Conservation (phyloP, 495 filamentous ascomycete genomes). For the Amphirosellinia nigrospora region DNA sequence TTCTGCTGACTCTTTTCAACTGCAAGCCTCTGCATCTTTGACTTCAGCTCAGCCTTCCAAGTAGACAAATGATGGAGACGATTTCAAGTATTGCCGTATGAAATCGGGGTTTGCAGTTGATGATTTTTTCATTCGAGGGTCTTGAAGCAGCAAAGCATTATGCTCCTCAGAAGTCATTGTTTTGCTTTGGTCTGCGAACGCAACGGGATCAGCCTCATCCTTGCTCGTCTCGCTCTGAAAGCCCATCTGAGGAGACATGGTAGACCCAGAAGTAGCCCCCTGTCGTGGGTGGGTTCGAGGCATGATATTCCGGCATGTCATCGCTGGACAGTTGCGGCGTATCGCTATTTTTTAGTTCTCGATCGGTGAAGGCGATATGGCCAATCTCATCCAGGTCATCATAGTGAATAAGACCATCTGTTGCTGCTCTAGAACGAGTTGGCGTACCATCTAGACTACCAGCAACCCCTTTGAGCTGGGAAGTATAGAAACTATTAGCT, state of each 20-base stretch:
- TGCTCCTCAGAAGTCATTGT: slow-evolving; percentile 85
- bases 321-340: not conserved
- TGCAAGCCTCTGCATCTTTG: slow-evolving; percentile 78
- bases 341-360: not conserved
- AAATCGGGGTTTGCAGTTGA: slow-evolving; percentile 91
- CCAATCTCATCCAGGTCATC: slow-evolving; percentile 2
- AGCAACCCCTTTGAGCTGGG: slow-evolving; percentile 61
- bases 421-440: slow-evolving; percentile 12
- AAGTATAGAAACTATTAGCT: slow-evolving; percentile 77
- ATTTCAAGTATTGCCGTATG: slow-evolving; percentile 89
- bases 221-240: slow-evolving; percentile 33
- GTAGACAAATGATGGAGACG: slow-evolving; percentile 92
- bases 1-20: slow-evolving; percentile 59
- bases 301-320: not conserved
- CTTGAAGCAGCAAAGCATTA: slow-evolving; percentile 78
- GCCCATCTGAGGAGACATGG: not conserved
- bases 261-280: not conserved
- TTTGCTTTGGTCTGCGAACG: slow-evolving; percentile 41
- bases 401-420: not conserved
- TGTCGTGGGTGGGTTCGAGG: not conserved
- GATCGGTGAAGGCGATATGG: not conserved
- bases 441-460: slow-evolving; percentile 29
- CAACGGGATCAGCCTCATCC: slow-evolving; percentile 23
- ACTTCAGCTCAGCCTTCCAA: slow-evolving; percentile 94
- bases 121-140: slow-evolving; percentile 82